These are phyloP conservation scores for Mucor saturninus DNA, from an alignment of 371 early-diverging fungal genomes.

Conservation along the genomic window DNA sequence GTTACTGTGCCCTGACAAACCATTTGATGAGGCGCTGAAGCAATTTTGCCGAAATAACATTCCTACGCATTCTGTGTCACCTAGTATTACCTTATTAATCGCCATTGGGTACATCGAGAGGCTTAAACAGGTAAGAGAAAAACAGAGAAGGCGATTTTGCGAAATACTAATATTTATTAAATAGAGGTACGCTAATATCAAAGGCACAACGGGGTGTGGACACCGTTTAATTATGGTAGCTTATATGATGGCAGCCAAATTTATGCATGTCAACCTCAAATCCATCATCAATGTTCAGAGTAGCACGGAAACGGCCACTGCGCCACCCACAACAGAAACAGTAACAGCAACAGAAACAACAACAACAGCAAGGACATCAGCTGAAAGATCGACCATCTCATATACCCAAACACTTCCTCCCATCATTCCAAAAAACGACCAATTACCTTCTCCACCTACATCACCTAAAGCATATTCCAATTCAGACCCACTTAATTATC, in stretches of 20 bases:
- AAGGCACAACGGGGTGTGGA: slow-evolving; percentile 36
- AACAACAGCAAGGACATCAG: not conserved
- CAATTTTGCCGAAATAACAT: slow-evolving; percentile 25
- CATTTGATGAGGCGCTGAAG: slow-evolving; percentile 30
- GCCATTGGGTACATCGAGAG: slow-evolving; percentile 35
- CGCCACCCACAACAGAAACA: no score
- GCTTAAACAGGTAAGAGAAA: slow-evolving; percentile 26
- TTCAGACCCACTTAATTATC: slow-evolving; percentile 26
- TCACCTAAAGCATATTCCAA: slow-evolving; percentile 26
- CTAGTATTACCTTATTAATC: slow-evolving; percentile 30
- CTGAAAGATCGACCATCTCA: slow-evolving; percentile 15
- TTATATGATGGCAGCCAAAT: slow-evolving; percentile 37
- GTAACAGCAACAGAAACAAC: no score
- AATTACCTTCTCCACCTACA: slow-evolving; percentile 32
- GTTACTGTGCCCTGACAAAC: slow-evolving; percentile 20
- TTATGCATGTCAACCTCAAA: slow-evolving; percentile 31
- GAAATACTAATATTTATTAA: no score
- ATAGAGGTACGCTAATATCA: slow-evolving; percentile 31
- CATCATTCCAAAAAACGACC: slow-evolving; percentile 4
- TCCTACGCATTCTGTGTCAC: slow-evolving; percentile 33
- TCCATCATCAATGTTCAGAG: slow-evolving; percentile 24
- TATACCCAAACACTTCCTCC: slow-evolving; percentile 7
- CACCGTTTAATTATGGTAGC: slow-evolving; percentile 33
- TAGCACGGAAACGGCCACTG: not conserved
- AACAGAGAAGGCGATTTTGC: no score